Percentiles rank a stretch among this genome's conserved stretches.
Conservation (phyloP, 257 asterid species). For the Penstemon eatonii region DNA sequence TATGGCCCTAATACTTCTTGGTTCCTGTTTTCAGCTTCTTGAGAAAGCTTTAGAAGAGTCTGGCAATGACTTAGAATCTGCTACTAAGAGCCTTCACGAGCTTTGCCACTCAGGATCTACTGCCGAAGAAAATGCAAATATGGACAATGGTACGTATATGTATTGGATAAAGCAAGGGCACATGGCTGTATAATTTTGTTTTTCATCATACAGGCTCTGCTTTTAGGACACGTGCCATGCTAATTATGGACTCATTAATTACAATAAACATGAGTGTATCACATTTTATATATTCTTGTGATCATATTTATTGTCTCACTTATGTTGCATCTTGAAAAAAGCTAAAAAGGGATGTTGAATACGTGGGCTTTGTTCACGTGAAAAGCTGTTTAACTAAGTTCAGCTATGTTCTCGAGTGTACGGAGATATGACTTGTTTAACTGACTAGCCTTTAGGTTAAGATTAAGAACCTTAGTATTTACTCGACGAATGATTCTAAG, state of each 20-base stretch:
- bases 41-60: conserved; percentile 61
- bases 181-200: conserved; percentile 1
- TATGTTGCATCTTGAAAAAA: not conserved
- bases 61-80: conserved; percentile 52
- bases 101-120: conserved; percentile 42
- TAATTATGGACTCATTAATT: not conserved
- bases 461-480: not conserved
- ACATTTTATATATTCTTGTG: not conserved
- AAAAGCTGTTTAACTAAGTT: not conserved
- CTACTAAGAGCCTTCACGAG: conserved; percentile 51
- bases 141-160: conserved; percentile 42
- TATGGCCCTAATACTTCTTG: conserved; percentile 1
- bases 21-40: conserved; percentile 47
- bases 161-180: conserved; percentile 7
- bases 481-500: not conserved
- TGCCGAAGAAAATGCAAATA: conserved; percentile 36
- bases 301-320: not conserved
- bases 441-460: not conserved
- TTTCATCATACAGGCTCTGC: conserved; percentile 6
- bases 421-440: not conserved
- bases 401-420: not conserved
- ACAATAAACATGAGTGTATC: not conserved
- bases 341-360: not conserved
- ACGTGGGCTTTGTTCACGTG: not conserved
- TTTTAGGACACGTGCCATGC: not conserved